Base-by-base conservation (phyloP, 1,284 basidiomycete genomes). In the Moniliella sp. region DNA sequence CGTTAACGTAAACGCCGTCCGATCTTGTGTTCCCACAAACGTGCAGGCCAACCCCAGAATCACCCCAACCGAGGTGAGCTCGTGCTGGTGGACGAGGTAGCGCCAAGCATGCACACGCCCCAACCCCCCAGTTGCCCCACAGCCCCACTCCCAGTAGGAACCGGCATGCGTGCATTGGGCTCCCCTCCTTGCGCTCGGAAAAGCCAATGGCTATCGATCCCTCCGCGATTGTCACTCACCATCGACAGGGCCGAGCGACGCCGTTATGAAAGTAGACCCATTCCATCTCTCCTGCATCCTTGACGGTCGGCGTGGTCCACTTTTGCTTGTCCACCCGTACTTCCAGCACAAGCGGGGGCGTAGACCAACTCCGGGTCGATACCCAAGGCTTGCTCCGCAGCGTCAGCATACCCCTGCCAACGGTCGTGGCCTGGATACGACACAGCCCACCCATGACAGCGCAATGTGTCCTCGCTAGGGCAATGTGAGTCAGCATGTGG, bases 181-280 rank as follows among this genome's bases (percentile, higher is more conserved):
- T 45, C 42, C 11, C 39, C 39, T 9, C 39, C 40, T 16, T 47
- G 42, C 28, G 52, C 48, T 5, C 43, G 44, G 39, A 53, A 57
- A 35, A 57, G 51, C 56, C 56, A 59, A 29, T 48, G 47, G 4
- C 47, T 49, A 23, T 57, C 56, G 25, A 57, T 27, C 5, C 18
- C n/a, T n/a, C n/a, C 27, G 19, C 83, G 78, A 25, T 84, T 71
- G 12, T 73, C 73, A 32, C 67, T 65, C 27, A 49, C 25, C n/a
- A 73, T 69, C 35, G 53, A 43, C 0, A 99, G 62, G 1, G 78
- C 88, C 1, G 82, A 78, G 84, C 80, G 0, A 91, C 86, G 11
- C 91, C 91, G 42, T 91, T 88, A 62, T 97, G 86, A 61, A 99
- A 99, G 39, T 84, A 78, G 11, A 83, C 83, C 91, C 88, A 99